Conservation (phyloP, 768 basidiomycete species). For the Tulasnella sp. region DNA sequence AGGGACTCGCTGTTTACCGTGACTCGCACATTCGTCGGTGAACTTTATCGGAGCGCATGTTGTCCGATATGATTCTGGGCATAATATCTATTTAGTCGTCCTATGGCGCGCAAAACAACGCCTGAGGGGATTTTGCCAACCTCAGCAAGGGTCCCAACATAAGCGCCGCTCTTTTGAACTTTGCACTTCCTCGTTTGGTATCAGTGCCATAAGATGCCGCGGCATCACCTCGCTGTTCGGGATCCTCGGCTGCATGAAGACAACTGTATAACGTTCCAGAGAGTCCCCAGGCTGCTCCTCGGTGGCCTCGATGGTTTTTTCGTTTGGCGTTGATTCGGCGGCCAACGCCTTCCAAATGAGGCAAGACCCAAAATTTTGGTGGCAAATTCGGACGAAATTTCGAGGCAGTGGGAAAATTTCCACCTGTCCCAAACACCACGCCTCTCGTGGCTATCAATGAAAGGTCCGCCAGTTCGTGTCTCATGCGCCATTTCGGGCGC, state of each 20-base stretch:
- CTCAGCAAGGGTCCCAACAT: too few species aligned
- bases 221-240: background rate
- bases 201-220: conserved; percentile 5
- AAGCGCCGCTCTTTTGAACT: too few species aligned
- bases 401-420: background rate
- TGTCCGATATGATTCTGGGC: too few species aligned
- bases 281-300: background rate
- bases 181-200: conserved; percentile 7
- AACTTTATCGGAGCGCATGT: too few species aligned
- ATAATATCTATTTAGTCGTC: too few species aligned
- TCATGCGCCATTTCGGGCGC: background rate
- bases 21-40: too few species aligned
- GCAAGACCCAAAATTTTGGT: conserved; percentile 4
- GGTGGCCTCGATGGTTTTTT: background rate
- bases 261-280: background rate
- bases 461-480: background rate
- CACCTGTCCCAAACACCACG: conserved; percentile 2
- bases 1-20: too few species aligned
- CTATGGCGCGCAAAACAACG: too few species aligned
- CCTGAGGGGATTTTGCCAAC: too few species aligned
- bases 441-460: conserved; percentile 10
- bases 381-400: background rate
- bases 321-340: background rate
- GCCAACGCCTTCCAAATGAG: background rate
- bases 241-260: background rate